phyloP scores from a whole-genome alignment of 345 rosid species.

The Populus tremula region DNA sequence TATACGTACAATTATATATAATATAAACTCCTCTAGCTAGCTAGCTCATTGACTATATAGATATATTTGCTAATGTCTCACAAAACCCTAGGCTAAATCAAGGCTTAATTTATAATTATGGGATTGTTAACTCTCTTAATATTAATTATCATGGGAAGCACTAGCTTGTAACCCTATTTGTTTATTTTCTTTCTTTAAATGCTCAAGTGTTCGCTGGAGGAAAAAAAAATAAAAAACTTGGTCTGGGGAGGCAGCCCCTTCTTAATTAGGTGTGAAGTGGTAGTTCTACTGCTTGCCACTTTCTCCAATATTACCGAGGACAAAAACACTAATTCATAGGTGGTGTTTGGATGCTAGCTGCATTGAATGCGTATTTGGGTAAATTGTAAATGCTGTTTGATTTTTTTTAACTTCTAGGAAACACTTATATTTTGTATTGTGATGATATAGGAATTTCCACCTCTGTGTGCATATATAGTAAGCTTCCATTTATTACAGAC shows the following conservation, averaged over 20 bases:
- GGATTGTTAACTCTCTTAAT: slow-evolving; percentile 14
- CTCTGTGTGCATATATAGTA: background rate
- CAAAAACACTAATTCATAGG: slow-evolving; percentile 25
- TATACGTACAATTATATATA: background rate
- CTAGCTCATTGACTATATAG: slow-evolving; percentile 11
- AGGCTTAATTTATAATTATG: slow-evolving; percentile 5
- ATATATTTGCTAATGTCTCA: slow-evolving; percentile 8
- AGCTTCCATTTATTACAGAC: too few relatives aligned
- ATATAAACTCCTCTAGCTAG: background rate
- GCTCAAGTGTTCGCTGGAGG: background rate
- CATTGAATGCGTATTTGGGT: slow-evolving; percentile 14
- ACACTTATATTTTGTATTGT: background rate
- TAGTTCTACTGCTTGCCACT: slow-evolving; percentile 4
- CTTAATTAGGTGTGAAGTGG: background rate
- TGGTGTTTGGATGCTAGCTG: slow-evolving; percentile 15
- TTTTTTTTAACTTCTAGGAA: background rate
- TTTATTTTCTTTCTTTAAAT: slow-evolving; percentile 1
- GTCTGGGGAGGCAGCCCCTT: slow-evolving; percentile 1
- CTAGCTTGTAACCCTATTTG: background rate
- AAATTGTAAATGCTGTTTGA: background rate
- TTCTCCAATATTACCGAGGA: background rate
- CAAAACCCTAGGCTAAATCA: slow-evolving; percentile 46
- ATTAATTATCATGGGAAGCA: slow-evolving; percentile 8
- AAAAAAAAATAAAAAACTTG: background rate
- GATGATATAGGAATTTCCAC: background rate